These are phyloP conservation scores for Epichloe gansuensis DNA, from an alignment of 2,329 filamentous ascomycete genomes.

Conservation along the genomic window DNA sequence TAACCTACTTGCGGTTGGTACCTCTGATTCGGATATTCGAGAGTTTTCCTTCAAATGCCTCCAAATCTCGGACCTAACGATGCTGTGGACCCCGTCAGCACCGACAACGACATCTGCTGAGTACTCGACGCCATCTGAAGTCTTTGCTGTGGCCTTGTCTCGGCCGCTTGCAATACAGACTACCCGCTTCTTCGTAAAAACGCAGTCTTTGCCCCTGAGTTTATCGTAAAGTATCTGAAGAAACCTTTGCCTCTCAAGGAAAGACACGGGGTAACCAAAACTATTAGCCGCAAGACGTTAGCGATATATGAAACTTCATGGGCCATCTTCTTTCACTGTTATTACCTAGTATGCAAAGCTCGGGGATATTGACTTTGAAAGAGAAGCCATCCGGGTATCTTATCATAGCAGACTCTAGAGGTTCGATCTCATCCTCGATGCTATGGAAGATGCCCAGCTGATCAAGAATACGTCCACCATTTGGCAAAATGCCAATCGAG, in stretches of 20 bases:
- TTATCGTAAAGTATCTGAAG: constrained; percentile 22
- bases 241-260: constrained; percentile 24
- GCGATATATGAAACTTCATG: background rate
- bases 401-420: constrained; percentile 6
- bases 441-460: constrained; percentile 27
- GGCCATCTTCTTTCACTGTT: background rate
- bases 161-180: constrained; percentile 5
- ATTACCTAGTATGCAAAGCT: constrained; percentile 5
- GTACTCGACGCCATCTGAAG: constrained; percentile 22
- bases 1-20: constrained; percentile 11
- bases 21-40: constrained; percentile 7
- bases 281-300: background rate
- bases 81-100: constrained; percentile 30
- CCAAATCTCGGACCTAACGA: constrained; percentile 13
- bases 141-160: constrained; percentile 13
- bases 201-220: constrained; percentile 16
- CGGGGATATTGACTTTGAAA: constrained; percentile 6
- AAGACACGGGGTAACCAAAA: constrained; percentile 19
- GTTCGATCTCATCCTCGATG: constrained; percentile 6
- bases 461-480: constrained; percentile 33
- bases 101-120: constrained; percentile 28
- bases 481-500: constrained; percentile 31
- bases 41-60: constrained; percentile 8
- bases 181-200: constrained; percentile 11
- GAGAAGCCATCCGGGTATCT: constrained; percentile 5